These are phyloP conservation scores for Trametes cinnabarina DNA, from an alignment of 768 basidiomycete species.

Conservation along the genomic window DNA sequence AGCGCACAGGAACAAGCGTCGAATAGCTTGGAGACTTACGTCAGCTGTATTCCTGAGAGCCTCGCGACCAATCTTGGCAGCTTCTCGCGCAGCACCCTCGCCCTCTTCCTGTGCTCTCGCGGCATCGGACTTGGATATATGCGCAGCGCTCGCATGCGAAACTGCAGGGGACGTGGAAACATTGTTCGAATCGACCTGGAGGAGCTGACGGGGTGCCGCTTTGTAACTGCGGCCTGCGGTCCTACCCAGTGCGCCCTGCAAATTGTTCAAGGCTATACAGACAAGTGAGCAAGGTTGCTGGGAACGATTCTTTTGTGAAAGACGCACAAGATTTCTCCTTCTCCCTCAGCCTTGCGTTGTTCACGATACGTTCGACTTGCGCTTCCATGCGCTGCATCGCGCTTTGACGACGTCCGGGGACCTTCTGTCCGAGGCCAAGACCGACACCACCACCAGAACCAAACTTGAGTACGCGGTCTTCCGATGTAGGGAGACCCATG, in stretches of 20 bases:
- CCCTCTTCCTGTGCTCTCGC: constrained; percentile 33
- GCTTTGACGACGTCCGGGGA: constrained; percentile 67
- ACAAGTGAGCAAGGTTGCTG: neutral
- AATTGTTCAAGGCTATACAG: constrained; percentile 61
- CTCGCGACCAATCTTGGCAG: constrained; percentile 71
- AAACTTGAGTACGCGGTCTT: constrained; percentile 83
- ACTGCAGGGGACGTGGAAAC: constrained; percentile 37
- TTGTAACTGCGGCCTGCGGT: constrained; percentile 93
- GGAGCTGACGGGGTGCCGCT: constrained; percentile 92
- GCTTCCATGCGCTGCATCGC: constrained; percentile 93
- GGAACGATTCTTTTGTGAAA: constrained; percentile 9
- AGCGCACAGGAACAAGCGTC: neutral
- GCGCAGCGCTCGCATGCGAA: constrained; percentile 41
- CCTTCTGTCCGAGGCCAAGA: constrained; percentile 71
- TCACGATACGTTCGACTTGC: constrained; percentile 96
- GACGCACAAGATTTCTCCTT: constrained; percentile 66
- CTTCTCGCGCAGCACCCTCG: constrained; percentile 66
- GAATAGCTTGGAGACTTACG: constrained; percentile 34
- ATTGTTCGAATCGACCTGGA: constrained; percentile 74
- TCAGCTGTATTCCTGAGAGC: constrained; percentile 62
- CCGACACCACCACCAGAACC: constrained; percentile 82
- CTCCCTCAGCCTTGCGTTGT: constrained; percentile 81
- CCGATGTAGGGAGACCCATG: constrained; percentile 66
- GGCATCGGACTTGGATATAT: constrained; percentile 55
- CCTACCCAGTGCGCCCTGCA: constrained; percentile 92